Percentiles rank a stretch among this genome's conserved stretches.
These are phyloP conservation scores for Wickerhamomyces tratensis DNA, from an alignment of 805 yeast genomes.

Conservation along the genomic window DNA sequence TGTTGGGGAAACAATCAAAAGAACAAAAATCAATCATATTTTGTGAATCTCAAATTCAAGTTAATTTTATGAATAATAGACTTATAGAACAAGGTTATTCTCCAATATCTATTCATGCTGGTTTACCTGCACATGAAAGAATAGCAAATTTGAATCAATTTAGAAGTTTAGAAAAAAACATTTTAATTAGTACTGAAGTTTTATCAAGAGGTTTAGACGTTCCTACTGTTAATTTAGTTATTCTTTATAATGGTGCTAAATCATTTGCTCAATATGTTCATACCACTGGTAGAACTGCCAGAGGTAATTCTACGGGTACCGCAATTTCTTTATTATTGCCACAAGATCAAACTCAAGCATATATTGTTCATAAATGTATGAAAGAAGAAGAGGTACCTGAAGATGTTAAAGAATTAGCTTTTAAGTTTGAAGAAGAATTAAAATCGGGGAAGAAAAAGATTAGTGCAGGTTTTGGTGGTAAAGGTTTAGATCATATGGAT, in stretches of 20 bases:
- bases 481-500: slow-evolving; percentile 75
- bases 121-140: slow-evolving; percentile 79
- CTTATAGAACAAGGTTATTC: slow-evolving; percentile 44
- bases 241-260: slow-evolving; percentile 75
- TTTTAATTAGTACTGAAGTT: slow-evolving; percentile 84
- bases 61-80: slow-evolving; percentile 58
- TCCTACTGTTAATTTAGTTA: slow-evolving; percentile 69
- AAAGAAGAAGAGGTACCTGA: slow-evolving; percentile 47
- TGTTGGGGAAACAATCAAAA: slow-evolving; percentile 35
- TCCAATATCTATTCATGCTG: slow-evolving; percentile 79
- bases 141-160: slow-evolving; percentile 66
- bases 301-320: slow-evolving; percentile 67
- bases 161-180: slow-evolving; percentile 44
- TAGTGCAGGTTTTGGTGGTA: slow-evolving; percentile 85
- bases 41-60: slow-evolving; percentile 80
- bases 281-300: slow-evolving; percentile 91
- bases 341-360: slow-evolving; percentile 58
- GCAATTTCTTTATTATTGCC: slow-evolving; percentile 66
- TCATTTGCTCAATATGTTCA: slow-evolving; percentile 95
- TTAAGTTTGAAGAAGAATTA: slow-evolving; percentile 47
- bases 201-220: slow-evolving; percentile 95
- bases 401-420: slow-evolving; percentile 39
- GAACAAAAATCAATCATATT: slow-evolving; percentile 61
- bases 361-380: slow-evolving; percentile 36
- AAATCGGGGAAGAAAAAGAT: slow-evolving; percentile 56